Base-by-base conservation (phyloP, 371 early-diverging fungal species). In the Syncephalastrum sp. region DNA sequence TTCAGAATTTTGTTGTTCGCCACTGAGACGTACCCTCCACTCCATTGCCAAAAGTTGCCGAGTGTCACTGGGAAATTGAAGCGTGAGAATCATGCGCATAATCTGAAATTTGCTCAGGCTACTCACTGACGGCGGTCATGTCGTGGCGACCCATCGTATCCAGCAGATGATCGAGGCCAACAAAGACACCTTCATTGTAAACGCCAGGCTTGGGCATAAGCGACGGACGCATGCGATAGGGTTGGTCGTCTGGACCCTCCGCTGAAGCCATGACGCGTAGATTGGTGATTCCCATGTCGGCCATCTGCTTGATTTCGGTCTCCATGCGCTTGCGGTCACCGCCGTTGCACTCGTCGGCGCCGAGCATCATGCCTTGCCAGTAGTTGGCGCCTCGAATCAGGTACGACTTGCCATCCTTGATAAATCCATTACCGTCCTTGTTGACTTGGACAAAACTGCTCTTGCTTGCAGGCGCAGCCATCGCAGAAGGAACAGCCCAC, bases 331-430 rank as follows among this genome's bases (percentile, higher is more conserved):
- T 23, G 29, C 81, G 74, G 61, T 85, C 59, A 14, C 86, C 81
- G 51, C 81, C 82, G 13, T 47, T 33, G 13, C 55, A 60, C 14
- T 59, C 42, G 7, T 53, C 50, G 12, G 74, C 69, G 21, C 81
- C 85, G n/a, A 88, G 69, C 62, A 86, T 82, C 79, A 88, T 87
- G 10, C 86, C 88, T 53, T 87, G 84, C 88, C 88, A 88, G 56
- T 86, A 88, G 60, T 88, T 88, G 50, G 88, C 85, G 3, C 85
- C 83, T 3, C 60, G 68, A 1, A 85, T 62, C 3, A 54, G 52
- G 51, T 81, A 77, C 4, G 58, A 52, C 27, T 68, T 52, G 10
- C 68, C 70, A 45, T 73, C 29, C 1, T 55, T 63, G 23, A 42
- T 57, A 47, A 77, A 77, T 10, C 54, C 59, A 1, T 51, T 55